Base-by-base conservation (phyloP, 139 green algal species). In the Picochlorum costavermella region DNA sequence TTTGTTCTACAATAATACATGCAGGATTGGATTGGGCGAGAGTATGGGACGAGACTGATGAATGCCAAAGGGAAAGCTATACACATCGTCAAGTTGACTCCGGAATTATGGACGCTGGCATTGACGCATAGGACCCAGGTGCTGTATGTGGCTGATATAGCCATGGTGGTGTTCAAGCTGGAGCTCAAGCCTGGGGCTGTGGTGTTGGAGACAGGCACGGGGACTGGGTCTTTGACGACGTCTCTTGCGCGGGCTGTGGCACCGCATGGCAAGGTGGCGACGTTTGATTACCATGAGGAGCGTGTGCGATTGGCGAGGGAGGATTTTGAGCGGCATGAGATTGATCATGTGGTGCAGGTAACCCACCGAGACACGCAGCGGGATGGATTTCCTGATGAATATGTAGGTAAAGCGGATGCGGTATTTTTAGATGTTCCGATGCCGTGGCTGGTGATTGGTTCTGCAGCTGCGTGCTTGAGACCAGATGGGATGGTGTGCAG, bases 381-480 rank as follows among this genome's bases (percentile, higher is more conserved):
- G 36, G 26, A 73, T 6, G 90, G 92, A 33, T 98, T 98, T 56
- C 91, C 88, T 2, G 74, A 83, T 23, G 68, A 75, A 10, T 70
- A 82, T 12, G 57, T 77, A 40, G 71, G 70, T 17, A 55, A 36
- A 29, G 74, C 81, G 12, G 70, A 80, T 70, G 94, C 71, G 0
- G 68, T 97, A 1, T 98, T 98, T 64, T 80, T 99, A 23, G 94
- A 99, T 79, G 77, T 99, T 46, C 94, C 94, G 3, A 82, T 76
- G 3, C 94, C 94, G 1, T 91, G 85, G 76, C 84, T 88, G 72
- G 90, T 49, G 40, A 73, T 95, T 20, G 53, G 67, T 6, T 87
- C 76, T 16, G 84, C 81, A 3, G 84, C 81, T 4, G 23, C 8
- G 28, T 89, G 81, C 62, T 64, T 98, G 56, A 66, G 72, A 13